Evolutionary conservation across 345 rosid species (phyloP), one percentile per base, ranked within the genome.

Genomic region (Angophora floribunda): DNA sequence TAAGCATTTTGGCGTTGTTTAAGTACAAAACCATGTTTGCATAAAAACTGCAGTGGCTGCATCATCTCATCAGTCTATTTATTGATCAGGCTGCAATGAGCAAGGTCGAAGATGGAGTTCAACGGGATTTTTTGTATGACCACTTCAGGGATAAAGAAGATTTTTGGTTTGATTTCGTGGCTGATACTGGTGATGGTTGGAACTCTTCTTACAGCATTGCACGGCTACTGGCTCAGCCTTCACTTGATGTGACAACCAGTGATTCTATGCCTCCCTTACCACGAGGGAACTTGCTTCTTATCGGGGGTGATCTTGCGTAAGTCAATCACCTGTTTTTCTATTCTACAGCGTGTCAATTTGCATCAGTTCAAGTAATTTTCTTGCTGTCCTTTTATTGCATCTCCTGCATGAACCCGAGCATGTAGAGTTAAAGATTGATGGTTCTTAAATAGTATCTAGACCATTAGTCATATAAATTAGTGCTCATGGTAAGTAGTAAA

Each of bases 241-340:
- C 86, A 84, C 86, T 97, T 78, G 87, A 45, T 82, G 89, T 94
- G 51, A 11, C 89, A 75, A 90, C 63, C 57, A 53, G 52, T 88
- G 95, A 91, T 93, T 89, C 95, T 65, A 61, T 52, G 88, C 90
- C 85, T 87, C 87, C 87, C 52, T 89, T 97, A 86, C 98, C 94
- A 82, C 98, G 99, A 80, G 99, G 94, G 50, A 90, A 94, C 88
- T 88, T 96, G 84, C 95, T 97, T 86, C 94, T 97, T 87, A 94
- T 97, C 86, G 99, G 99, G 92, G 99, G 99, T 88, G 99, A 97
- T 95, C 99, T 97, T 91, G 99, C 99, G 99, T 96, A 95, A 96
- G 99, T 95, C 88, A 51, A 85, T 67, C 32, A 45, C 44, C 7
- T 47, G 79, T 87, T 90, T 92, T 85, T 51, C 57, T 47, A 7